Evolutionary conservation across 1,284 basidiomycete species (phyloP).

Genomic region (Ustilago vetiveriae): DNA sequence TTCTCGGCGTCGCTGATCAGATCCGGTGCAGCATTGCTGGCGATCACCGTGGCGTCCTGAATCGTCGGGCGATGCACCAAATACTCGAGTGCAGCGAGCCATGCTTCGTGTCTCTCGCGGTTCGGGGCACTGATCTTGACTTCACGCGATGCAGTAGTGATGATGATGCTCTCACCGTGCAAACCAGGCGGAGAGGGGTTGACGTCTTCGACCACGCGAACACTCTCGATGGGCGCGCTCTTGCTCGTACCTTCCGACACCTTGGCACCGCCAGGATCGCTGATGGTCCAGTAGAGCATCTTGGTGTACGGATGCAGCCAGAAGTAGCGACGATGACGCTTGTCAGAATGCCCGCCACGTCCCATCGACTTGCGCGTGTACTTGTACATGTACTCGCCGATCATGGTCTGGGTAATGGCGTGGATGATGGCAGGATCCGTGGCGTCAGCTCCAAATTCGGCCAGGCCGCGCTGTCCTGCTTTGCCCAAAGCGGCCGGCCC

Average conservation of each 20-base stretch:
- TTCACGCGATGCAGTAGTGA: constrained; percentile 90
- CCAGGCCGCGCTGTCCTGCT: constrained; percentile 20
- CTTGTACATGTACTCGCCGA: constrained; percentile 97
- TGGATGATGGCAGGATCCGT: constrained; percentile 73
- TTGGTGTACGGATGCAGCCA: constrained; percentile 99
- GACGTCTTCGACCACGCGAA: constrained; percentile 86
- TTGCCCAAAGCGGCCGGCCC: constrained; percentile 13
- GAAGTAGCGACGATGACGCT: constrained; percentile 94
- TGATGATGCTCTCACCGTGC: constrained; percentile 89
- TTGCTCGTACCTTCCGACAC: constrained; percentile 92
- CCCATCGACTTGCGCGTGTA: constrained; percentile 92
- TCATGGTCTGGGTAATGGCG: constrained; percentile 99
- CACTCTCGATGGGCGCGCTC: constrained; percentile 95
- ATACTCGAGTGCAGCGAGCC: constrained; percentile 74
- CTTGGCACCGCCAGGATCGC: constrained; percentile 86
- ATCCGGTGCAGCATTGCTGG: constrained; percentile 32
- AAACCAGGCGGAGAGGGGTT: constrained; percentile 93
- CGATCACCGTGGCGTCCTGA: constrained; percentile 44
- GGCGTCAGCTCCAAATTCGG: constrained; percentile 32
- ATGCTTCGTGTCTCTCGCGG: constrained; percentile 94
- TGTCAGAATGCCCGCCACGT: constrained; percentile 83
- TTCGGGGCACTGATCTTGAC: constrained; percentile 97
- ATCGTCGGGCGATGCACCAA: constrained; percentile 51
- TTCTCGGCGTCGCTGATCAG: constrained; percentile 38
- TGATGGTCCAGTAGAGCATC: constrained; percentile 95